Conservation (phyloP, 768 basidiomycete species). For the Nidularia sp. region DNA sequence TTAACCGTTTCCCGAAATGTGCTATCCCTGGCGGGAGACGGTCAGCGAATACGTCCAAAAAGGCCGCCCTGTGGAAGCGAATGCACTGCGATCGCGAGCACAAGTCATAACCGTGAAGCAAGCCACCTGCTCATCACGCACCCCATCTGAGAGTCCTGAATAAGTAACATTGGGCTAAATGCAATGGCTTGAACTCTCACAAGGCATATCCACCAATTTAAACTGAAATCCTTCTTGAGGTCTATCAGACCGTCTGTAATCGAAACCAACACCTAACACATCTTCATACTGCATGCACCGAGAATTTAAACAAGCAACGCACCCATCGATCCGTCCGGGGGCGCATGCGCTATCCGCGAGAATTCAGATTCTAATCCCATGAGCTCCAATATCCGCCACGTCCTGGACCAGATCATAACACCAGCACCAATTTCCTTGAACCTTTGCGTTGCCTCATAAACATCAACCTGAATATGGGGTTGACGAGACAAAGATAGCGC, state of each 20-base stretch:
- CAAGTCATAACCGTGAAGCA: no score
- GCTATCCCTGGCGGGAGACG: constrained; percentile 26
- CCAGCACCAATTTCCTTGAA: constrained; percentile 50
- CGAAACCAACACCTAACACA: constrained; percentile 35
- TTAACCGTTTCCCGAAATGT: constrained; percentile 31
- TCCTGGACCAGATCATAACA: constrained; percentile 41
- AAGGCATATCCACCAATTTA: constrained; percentile 35
- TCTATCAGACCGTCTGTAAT: constrained; percentile 40
- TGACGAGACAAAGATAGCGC: constrained; percentile 35
- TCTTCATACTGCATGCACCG: no score
- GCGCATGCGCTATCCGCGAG: constrained; percentile 26
- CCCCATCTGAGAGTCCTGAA: no score
- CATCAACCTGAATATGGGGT: constrained; percentile 28
- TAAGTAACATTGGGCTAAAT: no score
- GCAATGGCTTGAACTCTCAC: constrained; percentile 14
- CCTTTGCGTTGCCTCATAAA: constrained; percentile 44
- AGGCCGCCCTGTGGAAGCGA: constrained; percentile 45
- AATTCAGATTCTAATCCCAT: constrained; percentile 34
- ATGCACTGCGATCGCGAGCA: constrained; percentile 19
- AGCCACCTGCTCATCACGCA: no score
- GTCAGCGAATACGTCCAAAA: constrained; percentile 36
- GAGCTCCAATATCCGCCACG: constrained; percentile 37
- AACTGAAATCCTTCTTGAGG: constrained; percentile 32
- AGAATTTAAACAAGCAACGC: constrained; percentile 1
- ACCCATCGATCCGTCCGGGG: constrained; percentile 25